A percentile compares a stretch with the other conserved stretches of the same genome.
These are phyloP conservation scores for Solanum pimpinellifolium DNA, from an alignment of 257 asterid species.

Conservation along the genomic window DNA sequence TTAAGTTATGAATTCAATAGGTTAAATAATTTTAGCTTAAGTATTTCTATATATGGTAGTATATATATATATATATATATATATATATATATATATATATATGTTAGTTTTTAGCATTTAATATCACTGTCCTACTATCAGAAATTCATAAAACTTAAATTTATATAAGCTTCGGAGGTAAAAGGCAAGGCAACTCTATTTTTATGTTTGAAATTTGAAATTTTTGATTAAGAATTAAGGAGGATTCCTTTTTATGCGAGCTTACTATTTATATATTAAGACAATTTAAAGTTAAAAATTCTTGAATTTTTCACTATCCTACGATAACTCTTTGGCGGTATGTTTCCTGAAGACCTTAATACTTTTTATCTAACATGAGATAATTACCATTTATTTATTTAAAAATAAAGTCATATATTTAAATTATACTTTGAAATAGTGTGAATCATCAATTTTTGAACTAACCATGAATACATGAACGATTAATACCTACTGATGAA, in stretches of 20 bases:
- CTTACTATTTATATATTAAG: background rate
- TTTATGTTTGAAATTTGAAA: accelerated
- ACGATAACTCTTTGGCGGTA: too few relatives aligned
- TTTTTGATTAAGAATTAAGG: accelerated
- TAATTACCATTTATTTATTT: background rate
- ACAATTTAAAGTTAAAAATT: background rate
- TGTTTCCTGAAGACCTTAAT: background rate
- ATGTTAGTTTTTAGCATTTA: too few relatives aligned
- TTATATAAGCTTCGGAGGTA: background rate
- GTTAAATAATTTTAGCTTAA: background rate
- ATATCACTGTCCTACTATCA: background rate
- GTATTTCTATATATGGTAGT: background rate
- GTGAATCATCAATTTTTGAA: background rate
- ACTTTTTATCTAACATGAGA: background rate
- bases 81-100: too few relatives aligned
- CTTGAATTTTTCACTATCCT: background rate
- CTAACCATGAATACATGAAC: background rate
- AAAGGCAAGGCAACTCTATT: background rate
- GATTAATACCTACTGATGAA: background rate
- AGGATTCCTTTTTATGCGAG: background rate
- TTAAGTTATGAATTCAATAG: background rate
- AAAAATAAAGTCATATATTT: background rate
- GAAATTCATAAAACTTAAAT: background rate
- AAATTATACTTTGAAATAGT: background rate
- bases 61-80: too few relatives aligned